phyloP scores from a whole-genome alignment of 2,329 filamentous ascomycete genomes.

The Penicillium psychrosexuale region DNA sequence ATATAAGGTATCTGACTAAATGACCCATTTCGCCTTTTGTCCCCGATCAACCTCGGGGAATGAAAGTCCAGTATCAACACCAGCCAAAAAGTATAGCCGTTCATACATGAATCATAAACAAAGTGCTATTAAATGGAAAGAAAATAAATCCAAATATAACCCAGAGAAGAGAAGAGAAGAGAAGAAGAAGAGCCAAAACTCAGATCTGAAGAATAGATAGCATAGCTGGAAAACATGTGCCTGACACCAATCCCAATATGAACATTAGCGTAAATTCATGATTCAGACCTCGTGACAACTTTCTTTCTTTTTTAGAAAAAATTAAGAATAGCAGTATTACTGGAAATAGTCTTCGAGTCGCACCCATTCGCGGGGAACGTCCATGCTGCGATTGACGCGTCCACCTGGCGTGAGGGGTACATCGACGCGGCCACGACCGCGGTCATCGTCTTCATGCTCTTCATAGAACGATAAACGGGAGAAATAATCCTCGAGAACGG shows the following conservation, averaged over 20 bases:
- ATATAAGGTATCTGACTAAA: not conserved
- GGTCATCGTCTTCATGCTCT: conserved; percentile 57
- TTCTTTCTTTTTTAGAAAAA: not conserved
- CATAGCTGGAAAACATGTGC: conserved; percentile 4
- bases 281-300: conserved; percentile 16
- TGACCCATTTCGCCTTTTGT: not conserved
- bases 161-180: not conserved
- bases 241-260: conserved; percentile 5
- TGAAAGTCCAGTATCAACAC: not conserved
- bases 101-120: not conserved
- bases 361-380: conserved; percentile 58
- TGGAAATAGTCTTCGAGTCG: conserved; percentile 31
- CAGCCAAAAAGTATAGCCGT: not conserved
- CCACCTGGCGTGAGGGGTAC: conserved; percentile 63
- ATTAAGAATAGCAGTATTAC: not conserved
- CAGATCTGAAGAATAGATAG: conserved; percentile 1
- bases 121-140: not conserved
- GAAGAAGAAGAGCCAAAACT: not conserved
- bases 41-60: not conserved
- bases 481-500: conserved; percentile 80
- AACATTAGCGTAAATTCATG: conserved; percentile 23
- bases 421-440: conserved; percentile 48
- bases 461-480: conserved; percentile 67
- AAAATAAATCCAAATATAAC: not conserved
- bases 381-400: conserved; percentile 62